Conservation (phyloP, 768 basidiomycete genomes). For the Infundibulicybe gibba region DNA sequence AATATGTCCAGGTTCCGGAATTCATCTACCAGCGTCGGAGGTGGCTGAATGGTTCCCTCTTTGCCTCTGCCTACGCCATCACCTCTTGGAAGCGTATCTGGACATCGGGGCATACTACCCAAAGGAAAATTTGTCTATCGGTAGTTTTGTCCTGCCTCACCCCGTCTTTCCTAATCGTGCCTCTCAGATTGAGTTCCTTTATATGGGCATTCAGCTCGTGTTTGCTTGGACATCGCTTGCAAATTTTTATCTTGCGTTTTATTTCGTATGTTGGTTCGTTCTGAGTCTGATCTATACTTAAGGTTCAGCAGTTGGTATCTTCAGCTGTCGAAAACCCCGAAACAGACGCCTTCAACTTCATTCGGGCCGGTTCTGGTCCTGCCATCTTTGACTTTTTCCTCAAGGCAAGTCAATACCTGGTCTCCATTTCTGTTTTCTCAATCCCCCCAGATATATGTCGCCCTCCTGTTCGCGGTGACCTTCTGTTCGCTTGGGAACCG, state of each 20-base stretch:
- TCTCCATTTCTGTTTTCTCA: no score
- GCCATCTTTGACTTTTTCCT: conserved; percentile 75
- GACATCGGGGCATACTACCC: conserved; percentile 84
- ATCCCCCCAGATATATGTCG: conserved; percentile 57
- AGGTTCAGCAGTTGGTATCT: conserved; percentile 59
- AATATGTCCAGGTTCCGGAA: conserved; percentile 67
- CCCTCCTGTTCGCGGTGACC: conserved; percentile 73
- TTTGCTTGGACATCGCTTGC: conserved; percentile 95
- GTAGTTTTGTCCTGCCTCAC: conserved; percentile 28
- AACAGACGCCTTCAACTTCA: conserved; percentile 78
- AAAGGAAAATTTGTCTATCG: conserved; percentile 74
- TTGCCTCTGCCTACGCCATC: conserved; percentile 90
- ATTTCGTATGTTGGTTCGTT: conserved; percentile 60
- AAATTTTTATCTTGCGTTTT: conserved; percentile 93
- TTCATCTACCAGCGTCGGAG: conserved; percentile 93
- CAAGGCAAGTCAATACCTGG: conserved; percentile 24
- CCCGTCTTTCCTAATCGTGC: not conserved
- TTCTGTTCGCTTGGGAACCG: conserved; percentile 92
- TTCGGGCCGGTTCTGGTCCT: conserved; percentile 66
- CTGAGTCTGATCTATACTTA: conserved; percentile 8
- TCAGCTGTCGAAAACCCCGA: conserved; percentile 60
- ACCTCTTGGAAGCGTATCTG: conserved; percentile 87
- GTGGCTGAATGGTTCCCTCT: conserved; percentile 87
- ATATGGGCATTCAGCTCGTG: conserved; percentile 83
- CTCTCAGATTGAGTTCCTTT: conserved; percentile 79